These are phyloP conservation scores for Nitzschia putrida DNA, from an alignment of 108 stramenopile genomes.

Conservation along the genomic window DNA sequence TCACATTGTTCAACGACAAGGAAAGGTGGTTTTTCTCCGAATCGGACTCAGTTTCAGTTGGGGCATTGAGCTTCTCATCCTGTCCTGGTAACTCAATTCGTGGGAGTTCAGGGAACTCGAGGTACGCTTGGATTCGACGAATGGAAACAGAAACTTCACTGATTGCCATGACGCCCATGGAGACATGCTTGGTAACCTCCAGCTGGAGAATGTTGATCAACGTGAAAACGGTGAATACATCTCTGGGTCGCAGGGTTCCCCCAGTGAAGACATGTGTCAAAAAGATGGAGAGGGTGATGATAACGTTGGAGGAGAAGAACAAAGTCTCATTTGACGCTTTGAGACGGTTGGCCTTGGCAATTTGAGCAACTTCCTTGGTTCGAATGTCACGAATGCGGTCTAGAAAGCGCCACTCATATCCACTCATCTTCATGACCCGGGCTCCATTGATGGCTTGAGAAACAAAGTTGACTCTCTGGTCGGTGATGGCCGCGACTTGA, in stretches of 20 bases:
- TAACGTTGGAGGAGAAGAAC: conserved; percentile 59
- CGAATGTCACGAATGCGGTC: conserved; percentile 68
- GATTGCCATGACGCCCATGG: conserved; percentile 79
- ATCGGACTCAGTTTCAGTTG: conserved; percentile 8
- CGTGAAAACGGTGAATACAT: conserved; percentile 63
- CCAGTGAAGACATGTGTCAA: conserved; percentile 48
- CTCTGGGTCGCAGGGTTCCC: conserved; percentile 48
- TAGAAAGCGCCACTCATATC: conserved; percentile 71
- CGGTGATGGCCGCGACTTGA: conserved; percentile 79
- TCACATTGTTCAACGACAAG: conserved; percentile 37
- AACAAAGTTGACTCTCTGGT: conserved; percentile 75
- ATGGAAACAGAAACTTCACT: conserved; percentile 71
- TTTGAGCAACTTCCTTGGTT: conserved; percentile 58
- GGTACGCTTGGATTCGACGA: conserved; percentile 66
- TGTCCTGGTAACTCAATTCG: not conserved
- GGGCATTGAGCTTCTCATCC: conserved; percentile 7
- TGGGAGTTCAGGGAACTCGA: conserved; percentile 66
- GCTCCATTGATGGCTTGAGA: conserved; percentile 83
- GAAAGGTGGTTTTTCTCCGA: not conserved
- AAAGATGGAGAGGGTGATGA: conserved; percentile 63
- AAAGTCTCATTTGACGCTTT: conserved; percentile 79
- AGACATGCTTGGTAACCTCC: conserved; percentile 78
- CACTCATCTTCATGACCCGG: conserved; percentile 81
- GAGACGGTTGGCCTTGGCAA: conserved; percentile 59
- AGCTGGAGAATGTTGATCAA: conserved; percentile 81